Evolutionary conservation across 345 rosid species (phyloP).

Genomic region (Mercurialis annua): DNA sequence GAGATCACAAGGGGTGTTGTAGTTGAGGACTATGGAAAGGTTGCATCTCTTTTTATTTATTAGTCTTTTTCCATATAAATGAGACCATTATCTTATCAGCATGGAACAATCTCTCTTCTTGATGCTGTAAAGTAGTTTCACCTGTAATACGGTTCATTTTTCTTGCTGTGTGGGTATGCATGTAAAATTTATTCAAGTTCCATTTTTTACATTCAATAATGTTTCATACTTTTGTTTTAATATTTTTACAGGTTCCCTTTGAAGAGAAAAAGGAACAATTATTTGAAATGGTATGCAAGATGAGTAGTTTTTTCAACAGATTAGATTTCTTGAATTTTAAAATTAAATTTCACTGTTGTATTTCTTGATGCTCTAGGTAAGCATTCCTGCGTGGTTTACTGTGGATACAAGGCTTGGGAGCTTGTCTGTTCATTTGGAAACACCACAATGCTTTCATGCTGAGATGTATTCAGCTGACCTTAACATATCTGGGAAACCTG

Average conservation of each 20-base stretch:
- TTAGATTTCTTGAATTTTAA: background rate
- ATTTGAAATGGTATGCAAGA: constrained; percentile 77
- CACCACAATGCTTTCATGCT: constrained; percentile 97
- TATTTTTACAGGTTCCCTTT: constrained; percentile 60
- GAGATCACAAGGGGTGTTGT: constrained; percentile 85
- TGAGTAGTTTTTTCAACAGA: constrained; percentile 5
- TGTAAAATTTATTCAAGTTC: constrained; percentile 6
- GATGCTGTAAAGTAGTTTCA: background rate
- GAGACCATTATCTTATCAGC: background rate
- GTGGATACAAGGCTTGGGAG: constrained; percentile 95
- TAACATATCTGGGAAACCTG: constrained; percentile 83
- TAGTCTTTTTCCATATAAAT: background rate
- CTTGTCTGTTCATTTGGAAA: constrained; percentile 91
- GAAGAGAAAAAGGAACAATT: constrained; percentile 89
- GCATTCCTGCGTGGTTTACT: constrained; percentile 97
- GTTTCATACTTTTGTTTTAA: constrained; percentile 14
- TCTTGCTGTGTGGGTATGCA: background rate
- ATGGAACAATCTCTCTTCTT: background rate
- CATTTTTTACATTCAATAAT: background rate
- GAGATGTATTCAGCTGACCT: constrained; percentile 99
- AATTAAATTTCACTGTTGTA: constrained; percentile 19
- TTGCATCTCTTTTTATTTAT: constrained; percentile 14
- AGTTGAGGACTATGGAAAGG: constrained; percentile 92
- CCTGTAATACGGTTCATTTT: background rate
- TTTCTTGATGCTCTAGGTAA: constrained; percentile 53